Evolutionary conservation across 352 stramenopile genomes (phyloP), one percentile per base, ranked within the genome.

Genomic region (Phytophthora gonapodyides): DNA sequence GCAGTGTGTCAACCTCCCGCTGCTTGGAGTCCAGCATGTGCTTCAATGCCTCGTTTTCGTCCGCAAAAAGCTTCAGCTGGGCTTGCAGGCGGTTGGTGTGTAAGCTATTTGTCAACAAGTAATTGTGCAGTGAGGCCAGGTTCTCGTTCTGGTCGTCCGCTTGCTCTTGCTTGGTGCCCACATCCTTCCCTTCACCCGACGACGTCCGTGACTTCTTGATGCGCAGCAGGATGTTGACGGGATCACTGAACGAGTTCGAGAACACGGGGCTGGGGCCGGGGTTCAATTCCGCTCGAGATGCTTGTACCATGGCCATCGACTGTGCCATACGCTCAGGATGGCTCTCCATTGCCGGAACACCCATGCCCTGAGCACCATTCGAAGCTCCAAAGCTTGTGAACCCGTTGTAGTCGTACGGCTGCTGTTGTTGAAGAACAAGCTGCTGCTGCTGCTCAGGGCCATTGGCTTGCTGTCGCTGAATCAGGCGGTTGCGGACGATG

Each of bases 21-120:
- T 87, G 68, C 38, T 87, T 85, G 7, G 68, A 43, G 15, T 87
- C 72, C 8, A 87, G 50, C 10, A 85, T 45, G 17, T 81, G 51
- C 55, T 76, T 80, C 36, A 91, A 54, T 6, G 64, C 41, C 4
- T 91, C 75, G 45, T 89, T 91, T 44, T 91, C 82, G 19, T 91
- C 80, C 37, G 79, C 37, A 2, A 81, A 61, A 31, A 84, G 70
- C 65, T 89, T 91, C 16, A 89, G 62, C 53, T 89, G 82, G 5
- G 82, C 78, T 61, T 91, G 76, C 16, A 91, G 68, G n/a, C 79
- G 80, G 47, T 91, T 88, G 16, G 80, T 91, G 62, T 89, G 88
- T 51, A 91, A 57, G 24, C 74, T 88, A 46, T 88, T 78, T 12
- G 70, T 72, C 12, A 91, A 63, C 40, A 91, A 64, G 57, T 84